Conservation (phyloP, 129 eudicot species). For the sunflower (Helianthus annuus) region DNA sequence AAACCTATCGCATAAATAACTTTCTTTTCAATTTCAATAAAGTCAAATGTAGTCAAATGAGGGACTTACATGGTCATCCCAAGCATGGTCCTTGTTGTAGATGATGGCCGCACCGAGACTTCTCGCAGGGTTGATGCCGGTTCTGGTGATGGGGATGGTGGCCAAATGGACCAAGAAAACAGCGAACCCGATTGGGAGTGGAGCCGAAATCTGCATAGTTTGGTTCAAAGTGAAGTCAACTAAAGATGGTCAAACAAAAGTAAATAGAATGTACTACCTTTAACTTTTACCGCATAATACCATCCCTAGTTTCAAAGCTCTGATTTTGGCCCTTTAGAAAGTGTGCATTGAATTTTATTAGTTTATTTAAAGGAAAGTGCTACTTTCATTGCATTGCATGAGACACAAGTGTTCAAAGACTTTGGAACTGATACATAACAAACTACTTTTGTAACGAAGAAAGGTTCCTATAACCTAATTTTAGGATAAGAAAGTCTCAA, state of each 20-base stretch:
- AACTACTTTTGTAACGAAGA: too few relatives aligned
- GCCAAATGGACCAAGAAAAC: constrained; percentile 93
- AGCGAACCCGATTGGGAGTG: constrained; percentile 89
- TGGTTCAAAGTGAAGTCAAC: constrained; percentile 3
- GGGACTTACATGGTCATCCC: constrained; percentile 82
- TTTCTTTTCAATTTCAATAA: too few relatives aligned
- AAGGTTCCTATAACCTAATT: too few relatives aligned
- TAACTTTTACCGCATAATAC: constrained; percentile 32
- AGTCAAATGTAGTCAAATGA: not conserved
- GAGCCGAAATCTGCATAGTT: constrained; percentile 73
- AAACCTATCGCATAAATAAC: too few relatives aligned
- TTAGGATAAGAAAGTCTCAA: too few relatives aligned
- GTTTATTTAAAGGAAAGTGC: not conserved
- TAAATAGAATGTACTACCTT: constrained; percentile 14
- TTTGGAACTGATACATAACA: too few relatives aligned
- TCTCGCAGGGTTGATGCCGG: constrained; percentile 91
- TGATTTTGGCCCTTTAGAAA: constrained; percentile 17
- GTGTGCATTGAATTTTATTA: not conserved
- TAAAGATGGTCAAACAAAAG: constrained; percentile 17
- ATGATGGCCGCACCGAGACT: too few relatives aligned
- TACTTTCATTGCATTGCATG: constrained; percentile 5
- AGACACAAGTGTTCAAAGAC: not conserved
- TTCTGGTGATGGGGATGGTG: constrained; percentile 90
- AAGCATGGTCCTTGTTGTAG: constrained; percentile 75
- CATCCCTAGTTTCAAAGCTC: constrained; percentile 25